Evolutionary conservation across 495 filamentous ascomycete genomes (phyloP).

Genomic region (Parachaetomium inaequale): DNA sequence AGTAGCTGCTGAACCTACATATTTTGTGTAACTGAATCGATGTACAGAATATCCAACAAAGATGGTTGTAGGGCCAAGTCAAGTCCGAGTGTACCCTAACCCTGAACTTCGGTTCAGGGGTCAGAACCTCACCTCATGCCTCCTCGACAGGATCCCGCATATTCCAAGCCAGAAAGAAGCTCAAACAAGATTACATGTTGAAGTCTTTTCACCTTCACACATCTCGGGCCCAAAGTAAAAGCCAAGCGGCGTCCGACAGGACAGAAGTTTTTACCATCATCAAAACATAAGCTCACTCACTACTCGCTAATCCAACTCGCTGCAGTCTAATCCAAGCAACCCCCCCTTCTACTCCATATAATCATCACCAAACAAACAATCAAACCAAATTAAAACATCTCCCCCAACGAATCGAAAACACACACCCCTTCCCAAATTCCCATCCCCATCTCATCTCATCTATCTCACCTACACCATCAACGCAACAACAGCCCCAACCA

Average conservation of each 20-base stretch:
- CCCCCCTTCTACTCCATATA: neutral
- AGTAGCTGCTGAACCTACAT: neutral
- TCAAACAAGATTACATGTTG: neutral
- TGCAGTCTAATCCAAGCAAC: neutral
- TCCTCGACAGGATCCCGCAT: neutral
- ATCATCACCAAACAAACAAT: neutral
- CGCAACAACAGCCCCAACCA: slow-evolving; percentile 1
- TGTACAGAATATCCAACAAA: neutral
- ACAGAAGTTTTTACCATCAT: neutral
- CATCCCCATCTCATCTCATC: neutral
- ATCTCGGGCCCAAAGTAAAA: neutral
- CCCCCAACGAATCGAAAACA: neutral
- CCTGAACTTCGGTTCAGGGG: neutral
- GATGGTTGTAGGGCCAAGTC: too few relatives aligned
- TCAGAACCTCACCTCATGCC: neutral
- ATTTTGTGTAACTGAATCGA: too few relatives aligned
- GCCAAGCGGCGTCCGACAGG: neutral
- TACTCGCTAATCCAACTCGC: neutral
- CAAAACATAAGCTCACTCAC: neutral
- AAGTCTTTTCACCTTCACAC: neutral
- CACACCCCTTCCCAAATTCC: neutral
- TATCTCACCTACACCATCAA: slow-evolving; percentile 4
- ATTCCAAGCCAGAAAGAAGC: neutral
- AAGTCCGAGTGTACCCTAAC: neutral
- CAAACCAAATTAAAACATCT: neutral